These are phyloP conservation scores for Metarhizium brunneum DNA, from an alignment of 2,329 filamentous ascomycete genomes.

Conservation along the genomic window DNA sequence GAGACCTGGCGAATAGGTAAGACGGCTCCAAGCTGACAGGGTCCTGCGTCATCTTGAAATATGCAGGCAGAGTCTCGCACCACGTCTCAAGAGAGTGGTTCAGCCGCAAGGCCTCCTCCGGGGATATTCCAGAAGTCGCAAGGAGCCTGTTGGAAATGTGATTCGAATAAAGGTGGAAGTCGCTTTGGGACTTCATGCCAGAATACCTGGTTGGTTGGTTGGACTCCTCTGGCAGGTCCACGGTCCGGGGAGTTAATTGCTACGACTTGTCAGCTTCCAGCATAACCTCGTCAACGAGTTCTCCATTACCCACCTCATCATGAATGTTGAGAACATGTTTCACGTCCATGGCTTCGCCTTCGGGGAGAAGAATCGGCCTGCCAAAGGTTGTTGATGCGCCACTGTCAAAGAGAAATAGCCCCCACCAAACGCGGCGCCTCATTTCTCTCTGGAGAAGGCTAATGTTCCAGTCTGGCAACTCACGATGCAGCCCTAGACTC, in stretches of 20 bases:
- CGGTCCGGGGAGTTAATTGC: conserved; percentile 16
- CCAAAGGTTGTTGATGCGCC: conserved; percentile 37
- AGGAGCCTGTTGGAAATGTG: conserved; percentile 21
- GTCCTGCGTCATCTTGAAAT: conserved; percentile 13
- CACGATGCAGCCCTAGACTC: conserved; percentile 35
- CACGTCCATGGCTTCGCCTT: conserved; percentile 20
- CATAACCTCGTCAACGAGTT: neutral
- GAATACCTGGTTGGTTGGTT: conserved; percentile 18
- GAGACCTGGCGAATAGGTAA: conserved; percentile 16
- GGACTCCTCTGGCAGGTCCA: conserved; percentile 13
- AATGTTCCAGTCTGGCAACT: conserved; percentile 24
- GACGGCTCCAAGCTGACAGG: conserved; percentile 9
- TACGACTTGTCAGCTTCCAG: conserved; percentile 2
- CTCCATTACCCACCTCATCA: conserved; percentile 12
- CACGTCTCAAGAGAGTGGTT: conserved; percentile 16
- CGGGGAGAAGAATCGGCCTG: conserved; percentile 18
- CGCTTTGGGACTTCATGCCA: conserved; percentile 17
- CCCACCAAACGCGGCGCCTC: conserved; percentile 32
- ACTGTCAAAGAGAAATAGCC: conserved; percentile 34
- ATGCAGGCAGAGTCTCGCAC: conserved; percentile 17
- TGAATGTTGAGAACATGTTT: conserved; percentile 18
- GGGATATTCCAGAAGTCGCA: conserved; percentile 14
- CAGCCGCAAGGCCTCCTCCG: conserved; percentile 16
- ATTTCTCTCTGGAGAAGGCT: conserved; percentile 26
- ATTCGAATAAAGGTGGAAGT: conserved; percentile 21